phyloP scores from a whole-genome alignment of 2,329 filamentous ascomycete species.

The Neonectria neomacrospora region DNA sequence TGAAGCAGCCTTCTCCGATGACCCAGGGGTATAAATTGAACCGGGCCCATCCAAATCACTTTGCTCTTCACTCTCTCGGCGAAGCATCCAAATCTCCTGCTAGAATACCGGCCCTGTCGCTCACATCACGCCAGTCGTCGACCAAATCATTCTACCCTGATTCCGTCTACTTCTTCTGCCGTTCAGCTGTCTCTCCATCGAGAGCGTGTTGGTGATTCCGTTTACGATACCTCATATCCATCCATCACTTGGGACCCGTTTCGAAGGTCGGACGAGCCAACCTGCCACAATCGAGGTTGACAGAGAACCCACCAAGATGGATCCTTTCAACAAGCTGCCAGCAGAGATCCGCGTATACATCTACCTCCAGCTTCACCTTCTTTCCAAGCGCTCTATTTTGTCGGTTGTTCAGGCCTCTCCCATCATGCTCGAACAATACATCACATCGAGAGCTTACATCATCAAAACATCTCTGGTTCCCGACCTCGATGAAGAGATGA shows the following conservation, averaged over 20 bases:
- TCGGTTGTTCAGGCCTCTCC: conserved; percentile 22
- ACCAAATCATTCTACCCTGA: background rate
- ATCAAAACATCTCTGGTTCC: conserved; percentile 1
- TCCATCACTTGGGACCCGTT: background rate
- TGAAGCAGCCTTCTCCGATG: background rate
- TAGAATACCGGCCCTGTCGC: background rate
- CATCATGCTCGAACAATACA: conserved; percentile 20
- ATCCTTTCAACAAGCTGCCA: conserved; percentile 22
- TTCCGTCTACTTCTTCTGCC: too few relatives aligned
- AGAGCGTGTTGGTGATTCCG: too few relatives aligned
- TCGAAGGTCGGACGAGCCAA: background rate
- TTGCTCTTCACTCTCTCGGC: too few relatives aligned
- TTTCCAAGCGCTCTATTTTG: conserved; percentile 10
- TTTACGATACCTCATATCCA: background rate
- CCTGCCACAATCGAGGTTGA: background rate
- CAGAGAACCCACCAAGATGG: conserved; percentile 13
- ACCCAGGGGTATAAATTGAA: background rate
- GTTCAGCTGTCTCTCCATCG: too few relatives aligned
- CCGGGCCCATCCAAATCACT: background rate
- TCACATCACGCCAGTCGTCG: background rate
- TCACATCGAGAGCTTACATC: conserved; percentile 12
- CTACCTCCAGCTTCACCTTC: background rate
- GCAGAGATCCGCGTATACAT: conserved; percentile 18
- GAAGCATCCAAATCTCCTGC: background rate
- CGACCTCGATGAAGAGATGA: conserved; percentile 25